Evolutionary conservation across 2,329 filamentous ascomycete species (phyloP).

Genomic region (Arthrobotrys pseudoclavata): DNA sequence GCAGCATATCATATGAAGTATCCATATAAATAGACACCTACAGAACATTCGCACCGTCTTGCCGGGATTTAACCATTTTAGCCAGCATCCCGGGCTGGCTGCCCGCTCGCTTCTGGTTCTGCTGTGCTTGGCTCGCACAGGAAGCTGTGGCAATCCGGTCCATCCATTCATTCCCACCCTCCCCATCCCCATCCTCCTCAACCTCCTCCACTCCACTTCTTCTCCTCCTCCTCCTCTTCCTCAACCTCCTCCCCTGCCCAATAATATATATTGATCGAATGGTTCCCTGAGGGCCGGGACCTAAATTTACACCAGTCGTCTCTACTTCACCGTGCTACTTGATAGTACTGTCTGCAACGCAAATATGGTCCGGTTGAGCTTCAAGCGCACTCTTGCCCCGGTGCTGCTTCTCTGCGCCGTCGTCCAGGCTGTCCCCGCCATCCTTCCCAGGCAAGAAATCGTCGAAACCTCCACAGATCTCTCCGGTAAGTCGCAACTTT

Average conservation of each 20-base stretch:
- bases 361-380: constrained; percentile 56
- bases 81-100: constrained; percentile 29
- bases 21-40: neutral
- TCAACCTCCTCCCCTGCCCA: constrained; percentile 12
- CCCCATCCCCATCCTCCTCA: constrained; percentile 15
- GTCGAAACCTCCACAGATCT: constrained; percentile 37
- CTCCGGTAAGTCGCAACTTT: constrained; percentile 13
- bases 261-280: constrained; percentile 24
- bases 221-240: constrained; percentile 21
- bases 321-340: constrained; percentile 17
- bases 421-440: constrained; percentile 53
- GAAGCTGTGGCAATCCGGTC: constrained; percentile 22
- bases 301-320: constrained; percentile 3
- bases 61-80: constrained; percentile 46
- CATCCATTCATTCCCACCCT: neutral
- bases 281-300: constrained; percentile 8
- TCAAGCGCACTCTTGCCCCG: constrained; percentile 51
- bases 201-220: constrained; percentile 29
- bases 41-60: constrained; percentile 22
- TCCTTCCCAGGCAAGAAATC: constrained; percentile 42
- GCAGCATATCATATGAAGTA: neutral
- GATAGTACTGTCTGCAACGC: constrained; percentile 25
- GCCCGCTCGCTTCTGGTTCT: constrained; percentile 33
- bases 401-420: constrained; percentile 55
- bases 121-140: constrained; percentile 13